Conservation (phyloP, 257 asterid genomes). For the Scutellaria barbata region DNA sequence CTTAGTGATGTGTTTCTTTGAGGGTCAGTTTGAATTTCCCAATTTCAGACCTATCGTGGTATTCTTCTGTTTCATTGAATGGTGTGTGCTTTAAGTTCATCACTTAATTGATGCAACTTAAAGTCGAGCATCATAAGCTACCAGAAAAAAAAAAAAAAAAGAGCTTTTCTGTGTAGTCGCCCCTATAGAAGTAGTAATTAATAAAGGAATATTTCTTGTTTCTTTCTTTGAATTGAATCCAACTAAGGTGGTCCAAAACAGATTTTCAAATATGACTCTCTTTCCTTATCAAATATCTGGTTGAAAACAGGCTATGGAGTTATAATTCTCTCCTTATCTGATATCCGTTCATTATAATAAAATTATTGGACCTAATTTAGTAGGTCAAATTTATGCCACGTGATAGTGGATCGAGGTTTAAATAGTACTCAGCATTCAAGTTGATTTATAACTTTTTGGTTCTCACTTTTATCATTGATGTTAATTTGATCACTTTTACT, state of each 20-base stretch:
- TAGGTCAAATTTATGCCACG: neutral
- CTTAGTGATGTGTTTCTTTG: neutral
- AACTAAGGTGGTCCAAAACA: neutral
- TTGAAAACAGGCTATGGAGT: neutral
- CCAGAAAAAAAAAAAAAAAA: neutral
- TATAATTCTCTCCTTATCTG: neutral
- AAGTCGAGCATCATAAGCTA: neutral
- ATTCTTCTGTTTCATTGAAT: slow-evolving; percentile 8
- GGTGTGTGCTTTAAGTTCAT: neutral
- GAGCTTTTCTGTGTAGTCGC: neutral
- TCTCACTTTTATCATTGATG: neutral
- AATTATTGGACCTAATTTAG: neutral
- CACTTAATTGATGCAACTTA: neutral
- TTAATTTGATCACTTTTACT: slow-evolving; percentile 2
- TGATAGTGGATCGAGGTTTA: neutral
- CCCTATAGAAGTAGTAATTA: neutral
- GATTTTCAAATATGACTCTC: neutral
- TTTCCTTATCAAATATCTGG: neutral
- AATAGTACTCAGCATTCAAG: neutral
- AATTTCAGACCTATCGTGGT: slow-evolving; percentile 2
- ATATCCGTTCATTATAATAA: neutral
- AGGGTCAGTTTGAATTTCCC: slow-evolving; percentile 27
- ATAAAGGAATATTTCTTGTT: neutral
- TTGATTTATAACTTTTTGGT: neutral
- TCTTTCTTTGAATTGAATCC: neutral